phyloP scores from a whole-genome alignment of 1,284 basidiomycete species.

The Mycosarcoma mackinlayi region DNA sequence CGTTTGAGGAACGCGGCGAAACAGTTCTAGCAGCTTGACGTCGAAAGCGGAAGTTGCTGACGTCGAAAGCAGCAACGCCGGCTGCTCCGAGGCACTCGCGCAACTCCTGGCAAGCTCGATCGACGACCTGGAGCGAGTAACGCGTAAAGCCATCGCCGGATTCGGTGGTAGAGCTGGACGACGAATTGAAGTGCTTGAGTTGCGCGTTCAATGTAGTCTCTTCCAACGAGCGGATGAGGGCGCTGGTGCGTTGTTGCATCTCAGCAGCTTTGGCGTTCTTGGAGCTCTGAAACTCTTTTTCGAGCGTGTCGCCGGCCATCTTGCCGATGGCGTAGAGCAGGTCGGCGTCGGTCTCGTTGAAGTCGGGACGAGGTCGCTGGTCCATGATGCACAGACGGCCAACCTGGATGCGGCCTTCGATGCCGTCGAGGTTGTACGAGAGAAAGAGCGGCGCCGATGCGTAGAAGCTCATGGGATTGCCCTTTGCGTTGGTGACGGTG shows the following conservation, averaged over 20 bases:
- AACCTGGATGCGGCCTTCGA: slow-evolving; percentile 39
- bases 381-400: slow-evolving; percentile 56
- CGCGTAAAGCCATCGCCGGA: slow-evolving; percentile 20
- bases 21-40: slow-evolving; percentile 5
- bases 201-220: slow-evolving; percentile 17
- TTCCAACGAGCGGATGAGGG: slow-evolving; percentile 38
- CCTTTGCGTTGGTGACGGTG: slow-evolving; percentile 29
- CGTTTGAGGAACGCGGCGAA: slow-evolving; percentile 25
- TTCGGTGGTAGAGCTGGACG: slow-evolving; percentile 11
- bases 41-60: slow-evolving; percentile 35
- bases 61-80: slow-evolving; percentile 37
- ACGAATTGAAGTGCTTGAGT: slow-evolving; percentile 17
- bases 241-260: slow-evolving; percentile 44
- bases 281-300: slow-evolving; percentile 43
- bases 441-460: slow-evolving; percentile 53
- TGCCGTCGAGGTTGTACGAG: slow-evolving; percentile 28
- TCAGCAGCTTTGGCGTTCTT: slow-evolving; percentile 37
- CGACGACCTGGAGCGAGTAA: slow-evolving; percentile 34
- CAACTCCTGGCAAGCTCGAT: slow-evolving; percentile 32
- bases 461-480: slow-evolving; percentile 51
- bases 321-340: slow-evolving; percentile 47
- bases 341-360: slow-evolving; percentile 44
- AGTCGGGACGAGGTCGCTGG: slow-evolving; percentile 34
- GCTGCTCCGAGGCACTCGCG: slow-evolving; percentile 28
- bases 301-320: slow-evolving; percentile 54